Conservation (phyloP, 2,329 filamentous ascomycete genomes). For the Aschersonia sp. region DNA sequence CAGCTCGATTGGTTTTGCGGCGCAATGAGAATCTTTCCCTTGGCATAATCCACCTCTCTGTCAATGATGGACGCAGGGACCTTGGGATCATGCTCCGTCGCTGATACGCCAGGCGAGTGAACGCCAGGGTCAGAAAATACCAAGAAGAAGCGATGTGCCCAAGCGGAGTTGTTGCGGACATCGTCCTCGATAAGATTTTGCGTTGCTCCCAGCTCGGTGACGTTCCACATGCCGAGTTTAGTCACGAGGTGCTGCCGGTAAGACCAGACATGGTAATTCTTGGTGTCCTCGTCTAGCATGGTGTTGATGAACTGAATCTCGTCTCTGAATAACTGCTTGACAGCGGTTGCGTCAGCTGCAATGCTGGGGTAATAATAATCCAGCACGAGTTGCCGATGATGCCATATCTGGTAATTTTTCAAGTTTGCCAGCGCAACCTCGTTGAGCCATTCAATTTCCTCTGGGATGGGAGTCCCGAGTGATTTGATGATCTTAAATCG, state of each 20-base stretch:
- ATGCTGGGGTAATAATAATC: constrained; percentile 44
- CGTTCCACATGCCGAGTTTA: constrained; percentile 54
- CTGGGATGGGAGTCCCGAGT: constrained; percentile 46
- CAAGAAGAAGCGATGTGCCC: constrained; percentile 95
- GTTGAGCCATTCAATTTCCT: constrained; percentile 80
- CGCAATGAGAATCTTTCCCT: constrained; percentile 59
- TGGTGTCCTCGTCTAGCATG: constrained; percentile 77
- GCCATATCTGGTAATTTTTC: constrained; percentile 99
- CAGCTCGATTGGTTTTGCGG: constrained; percentile 92
- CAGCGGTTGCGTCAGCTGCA: constrained; percentile 39
- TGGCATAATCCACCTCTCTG: constrained; percentile 60
- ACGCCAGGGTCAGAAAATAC: constrained; percentile 52
- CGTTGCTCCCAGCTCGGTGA: constrained; percentile 56
- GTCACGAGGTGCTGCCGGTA: constrained; percentile 64
- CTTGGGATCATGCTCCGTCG: constrained; percentile 36
- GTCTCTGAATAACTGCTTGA: constrained; percentile 42
- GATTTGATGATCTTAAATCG: constrained; percentile 64
- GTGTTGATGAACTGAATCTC: constrained; percentile 63
- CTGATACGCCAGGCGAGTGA: constrained; percentile 29
- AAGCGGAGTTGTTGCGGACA: constrained; percentile 90
- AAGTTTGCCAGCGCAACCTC: constrained; percentile 66
- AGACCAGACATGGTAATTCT: constrained; percentile 98
- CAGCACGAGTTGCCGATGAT: constrained; percentile 52
- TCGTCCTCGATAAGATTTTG: constrained; percentile 63
- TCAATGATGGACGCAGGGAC: constrained; percentile 52